Evolutionary conservation across 192 early-diverging fungal genomes (phyloP).

Genomic region (Coemansia reversa): DNA sequence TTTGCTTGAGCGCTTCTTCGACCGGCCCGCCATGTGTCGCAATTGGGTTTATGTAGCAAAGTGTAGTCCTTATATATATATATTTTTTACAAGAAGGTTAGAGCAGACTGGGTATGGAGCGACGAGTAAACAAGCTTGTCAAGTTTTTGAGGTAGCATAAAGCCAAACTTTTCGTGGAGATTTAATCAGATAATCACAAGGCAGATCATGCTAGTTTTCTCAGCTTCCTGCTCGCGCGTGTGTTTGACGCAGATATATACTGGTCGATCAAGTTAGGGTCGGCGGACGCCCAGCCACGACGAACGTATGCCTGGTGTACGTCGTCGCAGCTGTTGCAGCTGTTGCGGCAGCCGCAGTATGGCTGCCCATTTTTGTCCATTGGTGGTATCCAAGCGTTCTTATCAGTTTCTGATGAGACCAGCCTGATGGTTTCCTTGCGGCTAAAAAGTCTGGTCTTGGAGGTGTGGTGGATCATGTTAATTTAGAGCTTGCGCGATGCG

Average conservation of each 20-base stretch:
- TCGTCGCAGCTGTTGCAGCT: conserved; percentile 95
- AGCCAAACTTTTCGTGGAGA: conserved; percentile 15
- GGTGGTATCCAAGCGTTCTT: conserved; percentile 27
- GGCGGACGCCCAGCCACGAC: conserved; percentile 80
- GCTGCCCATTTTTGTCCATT: conserved; percentile 26
- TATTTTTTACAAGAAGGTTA: conserved; percentile 1
- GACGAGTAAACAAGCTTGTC: conserved; percentile 1
- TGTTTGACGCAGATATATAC: conserved; percentile 67
- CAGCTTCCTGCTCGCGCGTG: conserved; percentile 48
- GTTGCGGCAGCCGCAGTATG: conserved; percentile 93
- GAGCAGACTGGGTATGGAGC: neutral
- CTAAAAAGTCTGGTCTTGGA: conserved; percentile 74
- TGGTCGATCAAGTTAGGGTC: conserved; percentile 77
- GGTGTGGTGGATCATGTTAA: conserved; percentile 76
- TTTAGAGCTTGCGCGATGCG: conserved; percentile 82
- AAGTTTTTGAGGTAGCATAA: neutral
- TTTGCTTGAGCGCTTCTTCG: conserved; percentile 28
- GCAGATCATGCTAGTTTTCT: conserved; percentile 60
- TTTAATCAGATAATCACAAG: conserved; percentile 15
- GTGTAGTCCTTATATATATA: conserved; percentile 6
- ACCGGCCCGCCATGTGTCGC: conserved; percentile 31
- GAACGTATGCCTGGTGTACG: conserved; percentile 80
- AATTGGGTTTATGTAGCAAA: neutral
- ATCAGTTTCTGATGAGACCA: conserved; percentile 24
- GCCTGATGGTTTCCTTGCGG: conserved; percentile 61